Evolutionary conservation across 192 early-diverging fungal genomes (phyloP).

Genomic region (Anaeromyces robustus): DNA sequence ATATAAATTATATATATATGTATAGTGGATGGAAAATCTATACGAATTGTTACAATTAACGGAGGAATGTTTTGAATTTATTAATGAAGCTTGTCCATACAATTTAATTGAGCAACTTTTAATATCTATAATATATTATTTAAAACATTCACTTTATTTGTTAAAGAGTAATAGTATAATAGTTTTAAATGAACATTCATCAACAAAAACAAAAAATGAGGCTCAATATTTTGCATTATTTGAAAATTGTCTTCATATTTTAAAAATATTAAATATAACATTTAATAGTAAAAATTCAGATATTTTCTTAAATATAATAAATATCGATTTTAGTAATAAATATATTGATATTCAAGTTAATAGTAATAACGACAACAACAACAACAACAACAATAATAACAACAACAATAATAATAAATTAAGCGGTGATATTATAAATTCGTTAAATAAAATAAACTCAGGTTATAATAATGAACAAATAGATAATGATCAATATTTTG

Average conservation of each 20-base stretch:
- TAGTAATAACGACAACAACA: too few relatives aligned
- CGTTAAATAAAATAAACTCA: neutral
- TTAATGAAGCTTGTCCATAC: neutral
- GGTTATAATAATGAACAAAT: neutral
- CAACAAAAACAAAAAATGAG: neutral
- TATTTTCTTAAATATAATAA: neutral
- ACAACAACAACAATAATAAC: too few relatives aligned
- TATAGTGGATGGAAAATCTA: neutral
- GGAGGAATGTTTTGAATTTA: neutral
- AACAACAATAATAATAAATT: too few relatives aligned
- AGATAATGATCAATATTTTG: neutral
- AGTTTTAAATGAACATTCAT: neutral
- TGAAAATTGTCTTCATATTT: neutral
- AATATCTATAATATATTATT: neutral
- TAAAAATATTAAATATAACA: neutral
- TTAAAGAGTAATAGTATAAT: neutral
- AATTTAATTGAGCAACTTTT: neutral
- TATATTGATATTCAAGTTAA: too few relatives aligned
- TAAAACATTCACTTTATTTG: neutral
- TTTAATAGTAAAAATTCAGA: neutral
- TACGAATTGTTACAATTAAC: neutral
- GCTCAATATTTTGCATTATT: neutral
- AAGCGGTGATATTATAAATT: neutral
- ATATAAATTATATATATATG: neutral
- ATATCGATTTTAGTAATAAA: neutral